phyloP scores from a whole-genome alignment of 139 green algal genomes.

The Picochlorum sp. region DNA sequence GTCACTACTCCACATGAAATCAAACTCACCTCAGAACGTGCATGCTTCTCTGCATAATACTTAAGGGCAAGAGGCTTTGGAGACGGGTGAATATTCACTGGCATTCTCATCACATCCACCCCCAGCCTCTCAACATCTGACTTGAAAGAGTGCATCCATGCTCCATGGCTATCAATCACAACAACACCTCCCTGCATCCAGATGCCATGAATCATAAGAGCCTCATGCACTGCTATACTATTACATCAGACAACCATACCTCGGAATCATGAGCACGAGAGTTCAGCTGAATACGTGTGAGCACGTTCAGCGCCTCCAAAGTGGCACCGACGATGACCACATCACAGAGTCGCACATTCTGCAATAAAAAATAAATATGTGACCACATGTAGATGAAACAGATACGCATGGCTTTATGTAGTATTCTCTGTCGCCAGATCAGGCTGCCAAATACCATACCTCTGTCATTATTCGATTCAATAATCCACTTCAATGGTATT shows the following conservation, averaged over 20 bases:
- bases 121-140: neutral
- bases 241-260: too few species aligned
- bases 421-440: too few species aligned
- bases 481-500: too few species aligned
- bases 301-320: slow-evolving; percentile 8
- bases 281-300: neutral
- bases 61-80: slow-evolving; percentile 15
- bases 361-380: too few species aligned
- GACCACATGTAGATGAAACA: too few species aligned
- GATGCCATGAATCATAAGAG: too few species aligned
- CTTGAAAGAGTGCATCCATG: neutral
- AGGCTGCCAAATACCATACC: too few species aligned
- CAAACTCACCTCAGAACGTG: neutral
- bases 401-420: too few species aligned
- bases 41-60: slow-evolving; percentile 10
- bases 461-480: too few species aligned
- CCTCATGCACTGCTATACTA: too few species aligned
- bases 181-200: neutral
- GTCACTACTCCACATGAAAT: neutral
- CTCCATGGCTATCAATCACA: neutral
- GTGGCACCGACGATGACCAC: slow-evolving; percentile 18
- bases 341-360: slow-evolving; percentile 6
- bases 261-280: too few species aligned
- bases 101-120: slow-evolving; percentile 8
- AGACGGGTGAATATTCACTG: slow-evolving; percentile 17